Evolutionary conservation across 2,329 filamentous ascomycete species (phyloP).

Genomic region (Cryphonectria parasitica): DNA sequence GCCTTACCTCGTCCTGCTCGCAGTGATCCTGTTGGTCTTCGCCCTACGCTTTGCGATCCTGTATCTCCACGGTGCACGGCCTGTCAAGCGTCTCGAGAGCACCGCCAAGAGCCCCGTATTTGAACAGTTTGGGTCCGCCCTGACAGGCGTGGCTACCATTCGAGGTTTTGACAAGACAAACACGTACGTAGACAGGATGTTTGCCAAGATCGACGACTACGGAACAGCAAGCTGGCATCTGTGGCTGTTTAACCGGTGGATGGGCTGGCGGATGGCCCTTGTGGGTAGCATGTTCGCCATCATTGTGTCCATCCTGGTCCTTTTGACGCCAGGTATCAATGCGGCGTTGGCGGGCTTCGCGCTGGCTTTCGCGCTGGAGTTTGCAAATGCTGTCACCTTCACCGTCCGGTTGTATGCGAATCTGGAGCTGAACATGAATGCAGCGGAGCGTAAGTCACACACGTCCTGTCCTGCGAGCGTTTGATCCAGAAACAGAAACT

Average conservation of each 20-base stretch:
- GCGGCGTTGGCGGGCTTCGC: conserved; percentile 77
- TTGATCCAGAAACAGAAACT: neutral
- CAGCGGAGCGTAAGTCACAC: conserved; percentile 60
- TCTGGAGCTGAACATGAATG: conserved; percentile 79
- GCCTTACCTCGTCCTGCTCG: conserved; percentile 65
- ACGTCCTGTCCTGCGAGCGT: neutral
- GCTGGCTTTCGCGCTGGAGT: conserved; percentile 73
- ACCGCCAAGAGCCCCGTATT: conserved; percentile 79
- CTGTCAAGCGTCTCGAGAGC: conserved; percentile 77
- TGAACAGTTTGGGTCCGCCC: conserved; percentile 75
- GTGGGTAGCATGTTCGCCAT: conserved; percentile 72
- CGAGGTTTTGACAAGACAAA: conserved; percentile 72
- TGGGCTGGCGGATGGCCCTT: conserved; percentile 72
- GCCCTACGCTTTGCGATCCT: conserved; percentile 61
- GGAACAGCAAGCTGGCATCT: conserved; percentile 67
- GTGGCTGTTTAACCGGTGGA: conserved; percentile 77
- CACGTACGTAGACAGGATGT: conserved; percentile 72
- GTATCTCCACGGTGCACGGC: conserved; percentile 73
- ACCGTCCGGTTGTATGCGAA: conserved; percentile 69
- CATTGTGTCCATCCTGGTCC: conserved; percentile 66
- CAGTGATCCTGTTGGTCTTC: conserved; percentile 59
- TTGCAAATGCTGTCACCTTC: conserved; percentile 67
- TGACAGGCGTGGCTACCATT: conserved; percentile 75
- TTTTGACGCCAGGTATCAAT: conserved; percentile 64
- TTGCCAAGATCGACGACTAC: conserved; percentile 69